Percentiles rank a stretch among this genome's conserved stretches.
Conservation (phyloP, 2,329 filamentous ascomycete species). For the Hyphodiscus sp. region DNA sequence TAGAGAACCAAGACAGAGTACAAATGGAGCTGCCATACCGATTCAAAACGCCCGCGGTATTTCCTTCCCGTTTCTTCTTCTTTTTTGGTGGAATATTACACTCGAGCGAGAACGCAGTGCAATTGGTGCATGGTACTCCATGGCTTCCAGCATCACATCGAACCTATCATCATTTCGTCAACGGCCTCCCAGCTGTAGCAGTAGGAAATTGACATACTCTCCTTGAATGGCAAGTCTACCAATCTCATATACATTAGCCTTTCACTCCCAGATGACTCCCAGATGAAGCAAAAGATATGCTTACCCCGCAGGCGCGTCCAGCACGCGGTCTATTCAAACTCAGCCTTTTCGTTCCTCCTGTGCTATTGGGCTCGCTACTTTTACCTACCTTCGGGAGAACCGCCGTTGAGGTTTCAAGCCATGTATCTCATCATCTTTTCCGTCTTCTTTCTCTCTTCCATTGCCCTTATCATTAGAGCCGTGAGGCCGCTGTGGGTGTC, state of each 20-base stretch:
- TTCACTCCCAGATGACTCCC: background rate
- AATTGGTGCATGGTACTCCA: background rate
- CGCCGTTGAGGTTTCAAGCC: background rate
- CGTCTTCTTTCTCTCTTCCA: background rate
- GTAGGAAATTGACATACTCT: background rate
- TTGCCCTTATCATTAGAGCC: background rate
- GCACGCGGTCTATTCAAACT: conserved; percentile 3
- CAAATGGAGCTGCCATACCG: background rate
- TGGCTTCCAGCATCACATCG: background rate
- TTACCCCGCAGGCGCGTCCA: conserved; percentile 7
- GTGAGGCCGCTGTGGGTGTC: too few relatives aligned
- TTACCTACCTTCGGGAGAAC: background rate
- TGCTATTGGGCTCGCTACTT: background rate
- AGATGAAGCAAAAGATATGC: background rate
- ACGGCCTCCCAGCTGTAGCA: background rate
- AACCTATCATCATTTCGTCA: background rate
- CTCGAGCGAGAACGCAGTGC: background rate
- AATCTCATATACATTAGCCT: background rate
- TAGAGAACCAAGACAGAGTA: background rate
- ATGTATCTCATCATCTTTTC: background rate
- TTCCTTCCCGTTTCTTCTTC: background rate
- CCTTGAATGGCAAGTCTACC: background rate
- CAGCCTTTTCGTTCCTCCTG: background rate
- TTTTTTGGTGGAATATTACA: background rate
- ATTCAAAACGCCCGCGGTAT: background rate